Evolutionary conservation across 768 basidiomycete species (phyloP), one percentile per base, ranked within the genome.

Genomic region (Kondoa malvinella): DNA sequence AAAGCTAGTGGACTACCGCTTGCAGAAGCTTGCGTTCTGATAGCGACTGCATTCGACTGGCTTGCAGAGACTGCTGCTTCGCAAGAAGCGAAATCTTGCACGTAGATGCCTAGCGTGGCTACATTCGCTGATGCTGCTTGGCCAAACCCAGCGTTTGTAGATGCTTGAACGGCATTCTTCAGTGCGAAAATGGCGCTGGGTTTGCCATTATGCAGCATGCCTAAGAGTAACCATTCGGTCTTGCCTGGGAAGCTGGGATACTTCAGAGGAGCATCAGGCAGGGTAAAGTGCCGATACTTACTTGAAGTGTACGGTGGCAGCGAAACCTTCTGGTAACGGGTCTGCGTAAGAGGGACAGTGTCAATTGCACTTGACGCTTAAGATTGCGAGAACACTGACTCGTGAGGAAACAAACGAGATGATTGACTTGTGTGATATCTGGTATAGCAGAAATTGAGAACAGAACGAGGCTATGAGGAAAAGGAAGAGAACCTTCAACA

Each of bases 171-270:
- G 1, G 57, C 33, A 2, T 65, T 65, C 50, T 67, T 67, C 12
- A 69, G n/a, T 34, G 56, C 40, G 66, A 69, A 69, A 34, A 69
- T 69, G 2, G 69, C 69, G 14, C 57, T 60, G 14, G 69, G 69
- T 56, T 69, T 69, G 2, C 62, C 69, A 34, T 69, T 69, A 56
- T 60, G 60, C n/a, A 69, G 60, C 67, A 57, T 62, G 29, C 64
- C 61, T 29, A 63, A 29, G 16, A 50, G 40, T 8, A 50, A 21
- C 40, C 40, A 50, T 50, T 50, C 40, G 8, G 8, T 21, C 21
- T 50, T 50, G 40, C 40, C 40, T 8, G 40, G 40, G 40, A 50
- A 50, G 21, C n/a, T n/a, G n/a, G n/a, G n/a, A n/a, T n/a, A n/a
- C n/a, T n/a, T n/a, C n/a, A n/a, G n/a, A n/a, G n/a, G n/a, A n/a